Percentiles rank a stretch among this genome's conserved stretches.
Conservation (phyloP, 306 rosid species). For the Quercus agrifolia region DNA sequence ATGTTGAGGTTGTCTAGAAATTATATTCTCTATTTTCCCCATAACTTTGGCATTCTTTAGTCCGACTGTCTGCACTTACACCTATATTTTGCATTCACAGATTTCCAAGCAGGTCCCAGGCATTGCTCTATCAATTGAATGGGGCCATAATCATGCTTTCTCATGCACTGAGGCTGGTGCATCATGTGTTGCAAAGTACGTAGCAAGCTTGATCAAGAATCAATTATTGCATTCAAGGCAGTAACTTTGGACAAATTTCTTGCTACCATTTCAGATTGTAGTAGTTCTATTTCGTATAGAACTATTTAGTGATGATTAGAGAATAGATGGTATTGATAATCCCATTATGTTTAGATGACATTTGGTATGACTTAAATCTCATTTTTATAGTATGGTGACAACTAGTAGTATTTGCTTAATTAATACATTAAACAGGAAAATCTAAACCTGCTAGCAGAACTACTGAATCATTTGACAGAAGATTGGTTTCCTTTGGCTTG, state of each 20-base stretch:
- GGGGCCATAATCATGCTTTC: slow-evolving; percentile 73
- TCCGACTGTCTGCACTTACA: slow-evolving; percentile 1
- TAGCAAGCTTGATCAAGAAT: slow-evolving; percentile 62
- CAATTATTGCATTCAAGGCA: slow-evolving; percentile 26
- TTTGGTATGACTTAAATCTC: not conserved
- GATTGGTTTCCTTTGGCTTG: not conserved
- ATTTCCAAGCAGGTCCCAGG: slow-evolving; percentile 73
- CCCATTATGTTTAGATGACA: not conserved
- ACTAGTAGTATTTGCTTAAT: no score
- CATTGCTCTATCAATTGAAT: slow-evolving; percentile 44
- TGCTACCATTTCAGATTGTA: not conserved
- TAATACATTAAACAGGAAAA: not conserved
- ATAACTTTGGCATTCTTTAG: slow-evolving; percentile 12
- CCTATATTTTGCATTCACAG: slow-evolving; percentile 40
- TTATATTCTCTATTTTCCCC: not conserved
- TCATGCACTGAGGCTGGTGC: slow-evolving; percentile 82
- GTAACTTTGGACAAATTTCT: slow-evolving; percentile 25
- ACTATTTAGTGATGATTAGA: not conserved
- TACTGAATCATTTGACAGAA: not conserved
- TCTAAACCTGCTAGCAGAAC: not conserved
- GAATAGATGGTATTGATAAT: not conserved
- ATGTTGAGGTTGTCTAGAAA: not conserved
- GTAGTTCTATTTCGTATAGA: not conserved
- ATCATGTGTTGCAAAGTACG: slow-evolving; percentile 75
- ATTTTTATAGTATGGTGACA: not conserved